Evolutionary conservation across 345 rosid genomes (phyloP).

Genomic region (Eucalyptus pauciflora): DNA sequence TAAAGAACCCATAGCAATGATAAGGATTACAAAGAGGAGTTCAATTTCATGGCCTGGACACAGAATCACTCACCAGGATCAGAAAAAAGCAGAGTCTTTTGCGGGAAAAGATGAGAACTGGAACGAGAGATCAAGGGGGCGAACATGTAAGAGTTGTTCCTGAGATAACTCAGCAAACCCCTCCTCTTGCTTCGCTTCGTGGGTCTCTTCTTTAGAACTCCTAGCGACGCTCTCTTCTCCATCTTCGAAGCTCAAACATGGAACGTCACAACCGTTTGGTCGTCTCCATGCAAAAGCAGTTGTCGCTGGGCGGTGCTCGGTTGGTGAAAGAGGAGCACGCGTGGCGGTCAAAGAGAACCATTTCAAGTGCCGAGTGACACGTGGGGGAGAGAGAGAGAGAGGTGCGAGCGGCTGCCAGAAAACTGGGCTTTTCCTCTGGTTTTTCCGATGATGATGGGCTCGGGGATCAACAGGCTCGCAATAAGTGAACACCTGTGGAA

Average conservation of each 20-base stretch:
- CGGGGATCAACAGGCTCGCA: neutral
- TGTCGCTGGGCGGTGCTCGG: neutral
- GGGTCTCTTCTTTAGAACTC: slow-evolving; percentile 9
- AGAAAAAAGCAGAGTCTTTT: neutral
- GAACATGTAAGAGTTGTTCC: slow-evolving; percentile 32
- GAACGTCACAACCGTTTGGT: neutral
- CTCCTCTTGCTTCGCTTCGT: slow-evolving; percentile 9
- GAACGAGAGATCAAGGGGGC: slow-evolving; percentile 26
- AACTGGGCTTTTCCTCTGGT: neutral
- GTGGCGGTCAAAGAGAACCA: neutral
- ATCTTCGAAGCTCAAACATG: neutral
- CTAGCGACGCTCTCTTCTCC: neutral
- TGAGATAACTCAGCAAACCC: slow-evolving; percentile 18
- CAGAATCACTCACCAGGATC: neutral
- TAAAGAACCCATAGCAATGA: neutral
- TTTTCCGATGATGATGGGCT: neutral
- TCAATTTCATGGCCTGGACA: neutral
- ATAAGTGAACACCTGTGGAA: neutral
- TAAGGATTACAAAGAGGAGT: neutral
- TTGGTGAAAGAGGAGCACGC: neutral
- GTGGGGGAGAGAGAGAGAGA: neutral
- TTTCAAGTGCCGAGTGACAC: neutral
- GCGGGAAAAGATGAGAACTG: neutral
- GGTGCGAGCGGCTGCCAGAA: neutral
- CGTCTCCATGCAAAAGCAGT: neutral